Base-by-base conservation (phyloP, 441 rosid species). In the Kokia cookei region DNA sequence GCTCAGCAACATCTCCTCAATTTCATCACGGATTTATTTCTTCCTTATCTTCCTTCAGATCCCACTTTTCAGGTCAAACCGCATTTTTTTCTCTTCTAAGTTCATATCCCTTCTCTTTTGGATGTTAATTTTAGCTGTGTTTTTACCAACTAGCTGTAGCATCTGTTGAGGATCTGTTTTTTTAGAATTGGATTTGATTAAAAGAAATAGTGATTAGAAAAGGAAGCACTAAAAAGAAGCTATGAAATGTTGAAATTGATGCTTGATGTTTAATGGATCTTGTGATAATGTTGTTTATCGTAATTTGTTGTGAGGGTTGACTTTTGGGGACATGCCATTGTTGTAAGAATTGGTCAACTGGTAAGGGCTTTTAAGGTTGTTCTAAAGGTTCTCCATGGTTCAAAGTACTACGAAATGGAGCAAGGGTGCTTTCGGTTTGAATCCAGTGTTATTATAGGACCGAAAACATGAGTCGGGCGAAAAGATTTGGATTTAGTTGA, bases 41-140 rank as follows among this genome's bases (percentile, higher is more conserved):
- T 75, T 93, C 78, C 85, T 91, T 37, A 89, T 95, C 79, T 74
- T 95, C 53, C 88, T 95, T 51, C 99, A 95, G 88, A 82, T 91
- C 86, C 98, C 98, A 76, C 97, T 95, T 77, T 95, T 93, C 90
- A 89, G 97, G 97, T 93, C 82, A 24, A 59, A 45, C 45, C 54
- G 29, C 9, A 32, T 32, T 43, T 14, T 10, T 51, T 24, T 32
- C 0, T 15, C 37, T 73, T 5, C 42, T 62, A 35, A 37, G 54
- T 32, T 62, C 43, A 40, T 40, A 40, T 40, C 43, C 48, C 35
- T 27, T 72, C 15, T 60, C 50, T 17, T 54, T 60, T 19, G 14
- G 45, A 60, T 37, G 27, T 29, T 3, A 1, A 51, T 27, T 24
- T 60, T 15, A 47, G 26, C 42, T 62, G 14, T 45, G 19, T 65